phyloP scores from a whole-genome alignment of 805 yeast genomes.

The Teunomyces kruisii region DNA sequence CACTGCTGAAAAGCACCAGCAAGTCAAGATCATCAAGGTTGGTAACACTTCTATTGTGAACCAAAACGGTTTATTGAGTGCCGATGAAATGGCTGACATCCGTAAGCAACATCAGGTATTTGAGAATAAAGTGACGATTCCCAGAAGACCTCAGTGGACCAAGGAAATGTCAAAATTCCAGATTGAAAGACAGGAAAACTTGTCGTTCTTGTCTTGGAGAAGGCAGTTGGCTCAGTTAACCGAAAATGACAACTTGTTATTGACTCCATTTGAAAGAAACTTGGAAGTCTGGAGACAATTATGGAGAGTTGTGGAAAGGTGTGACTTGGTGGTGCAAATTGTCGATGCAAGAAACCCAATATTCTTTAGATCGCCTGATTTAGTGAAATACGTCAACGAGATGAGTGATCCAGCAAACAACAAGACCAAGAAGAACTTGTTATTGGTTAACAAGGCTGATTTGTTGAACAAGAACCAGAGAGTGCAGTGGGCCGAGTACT shows the following conservation, averaged over 20 bases:
- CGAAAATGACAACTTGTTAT: conserved; percentile 76
- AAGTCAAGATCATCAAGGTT: conserved; percentile 79
- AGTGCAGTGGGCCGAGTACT: conserved; percentile 82
- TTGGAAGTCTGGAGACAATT: conserved; percentile 97
- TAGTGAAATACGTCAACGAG: conserved; percentile 80
- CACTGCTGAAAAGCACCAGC: conserved; percentile 83
- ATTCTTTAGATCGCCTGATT: conserved; percentile 82
- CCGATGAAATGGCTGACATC: conserved; percentile 62
- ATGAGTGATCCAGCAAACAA: conserved; percentile 51
- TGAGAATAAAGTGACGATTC: conserved; percentile 75
- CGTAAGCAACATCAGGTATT: conserved; percentile 64
- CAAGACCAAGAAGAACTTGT: conserved; percentile 65
- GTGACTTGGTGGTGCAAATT: conserved; percentile 91
- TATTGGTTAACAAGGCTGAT: conserved; percentile 93
- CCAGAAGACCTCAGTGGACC: conserved; percentile 90
- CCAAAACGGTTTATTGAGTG: conserved; percentile 52
- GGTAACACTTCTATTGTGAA: conserved; percentile 48
- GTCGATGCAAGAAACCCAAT: conserved; percentile 97
- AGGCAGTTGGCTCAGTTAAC: conserved; percentile 82
- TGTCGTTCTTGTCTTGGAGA: conserved; percentile 93
- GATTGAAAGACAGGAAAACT: conserved; percentile 83
- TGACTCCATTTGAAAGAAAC: conserved; percentile 97
- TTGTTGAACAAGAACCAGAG: conserved; percentile 76
- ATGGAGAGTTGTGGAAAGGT: conserved; percentile 96
- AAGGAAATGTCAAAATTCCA: conserved; percentile 67